Evolutionary conservation across 208 protist species (phyloP), one percentile per base, ranked within the genome.

Genomic region (Leishmania lainsoni): DNA sequence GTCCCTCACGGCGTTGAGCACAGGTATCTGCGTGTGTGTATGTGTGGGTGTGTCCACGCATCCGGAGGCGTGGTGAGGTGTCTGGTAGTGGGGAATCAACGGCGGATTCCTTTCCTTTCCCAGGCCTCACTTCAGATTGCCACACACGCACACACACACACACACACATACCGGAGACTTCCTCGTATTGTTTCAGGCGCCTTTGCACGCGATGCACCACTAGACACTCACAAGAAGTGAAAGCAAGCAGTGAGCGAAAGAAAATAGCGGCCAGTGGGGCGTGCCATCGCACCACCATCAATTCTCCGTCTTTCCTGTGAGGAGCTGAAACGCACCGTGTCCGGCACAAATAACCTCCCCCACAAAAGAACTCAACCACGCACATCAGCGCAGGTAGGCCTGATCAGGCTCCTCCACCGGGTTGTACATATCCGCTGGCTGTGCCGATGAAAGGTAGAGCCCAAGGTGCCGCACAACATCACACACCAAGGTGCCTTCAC

Each of bases 381-480:
- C 2, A 75, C 71, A 75, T 35, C 49, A 6, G 29, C 17, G 42
- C 61, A 6, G 32, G 61, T 79, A 79, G n/a, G 52, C 26, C 12
- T 76, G 82, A 10, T 8, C 10, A 3, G 82, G 82, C 2, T 63
- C 54, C 74, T 81, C 84, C 58, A 97, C 92, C 2, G 93, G 93
- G 75, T 97, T 95, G 76, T 87, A 95, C 80, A 90, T 91, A 63
- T 89, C 79, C 22, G 74, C 58, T 22, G 79, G 83, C 74, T 89
- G 93, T 56, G 68, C 78, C 10, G 81, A 82, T 32, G 88, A 86
- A 45, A 94, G 80, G 84, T 96, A 93, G 22, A 86, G 29, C 9
- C 89, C 92, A 2, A 97, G 83, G 81, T 96, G 93, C 14, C 93
- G 89, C 76, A 97, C 88, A 39, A 91, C 76, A 80, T 86, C 81